These are phyloP conservation scores for Penicillium sp. DNA, from an alignment of 2,329 filamentous ascomycete genomes.

Conservation along the genomic window DNA sequence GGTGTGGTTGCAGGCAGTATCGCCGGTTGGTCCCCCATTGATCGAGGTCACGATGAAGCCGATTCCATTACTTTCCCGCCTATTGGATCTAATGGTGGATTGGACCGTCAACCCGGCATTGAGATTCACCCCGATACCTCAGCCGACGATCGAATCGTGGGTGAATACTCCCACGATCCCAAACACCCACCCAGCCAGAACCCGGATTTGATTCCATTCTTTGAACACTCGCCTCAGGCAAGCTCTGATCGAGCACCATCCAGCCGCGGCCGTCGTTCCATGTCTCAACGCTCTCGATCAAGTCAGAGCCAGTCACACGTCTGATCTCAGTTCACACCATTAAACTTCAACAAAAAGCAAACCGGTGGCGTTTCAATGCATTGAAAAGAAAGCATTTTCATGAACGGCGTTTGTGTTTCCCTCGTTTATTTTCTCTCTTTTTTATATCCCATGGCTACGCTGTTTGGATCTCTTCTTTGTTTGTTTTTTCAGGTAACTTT, in stretches of 20 bases:
- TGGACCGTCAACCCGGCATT: slow-evolving; percentile 48
- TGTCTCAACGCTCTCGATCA: slow-evolving; percentile 42
- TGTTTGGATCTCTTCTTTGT: neutral
- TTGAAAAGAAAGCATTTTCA: slow-evolving; percentile 8
- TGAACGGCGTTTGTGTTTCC: slow-evolving; percentile 14
- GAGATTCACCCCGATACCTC: slow-evolving; percentile 54
- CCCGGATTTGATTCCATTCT: slow-evolving; percentile 49
- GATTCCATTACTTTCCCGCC: slow-evolving; percentile 45
- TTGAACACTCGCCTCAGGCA: slow-evolving; percentile 45
- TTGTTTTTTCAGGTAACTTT: neutral
- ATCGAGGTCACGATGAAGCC: slow-evolving; percentile 46
- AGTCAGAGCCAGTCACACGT: slow-evolving; percentile 37
- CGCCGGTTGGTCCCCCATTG: slow-evolving; percentile 67
- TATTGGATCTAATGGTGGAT: slow-evolving; percentile 40
- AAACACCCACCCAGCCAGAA: slow-evolving; percentile 52
- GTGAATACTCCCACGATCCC: slow-evolving; percentile 37
- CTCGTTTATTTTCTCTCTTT: neutral
- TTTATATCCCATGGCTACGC: neutral
- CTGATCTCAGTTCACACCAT: slow-evolving; percentile 6
- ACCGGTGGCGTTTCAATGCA: neutral
- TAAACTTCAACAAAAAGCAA: neutral
- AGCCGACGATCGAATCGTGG: slow-evolving; percentile 50
- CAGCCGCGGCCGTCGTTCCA: slow-evolving; percentile 40
- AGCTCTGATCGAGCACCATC: slow-evolving; percentile 33
- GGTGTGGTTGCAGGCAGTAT: slow-evolving; percentile 69